Conservation (phyloP, 164 flowering plant genomes). For the Cinnamomum micranthum region DNA sequence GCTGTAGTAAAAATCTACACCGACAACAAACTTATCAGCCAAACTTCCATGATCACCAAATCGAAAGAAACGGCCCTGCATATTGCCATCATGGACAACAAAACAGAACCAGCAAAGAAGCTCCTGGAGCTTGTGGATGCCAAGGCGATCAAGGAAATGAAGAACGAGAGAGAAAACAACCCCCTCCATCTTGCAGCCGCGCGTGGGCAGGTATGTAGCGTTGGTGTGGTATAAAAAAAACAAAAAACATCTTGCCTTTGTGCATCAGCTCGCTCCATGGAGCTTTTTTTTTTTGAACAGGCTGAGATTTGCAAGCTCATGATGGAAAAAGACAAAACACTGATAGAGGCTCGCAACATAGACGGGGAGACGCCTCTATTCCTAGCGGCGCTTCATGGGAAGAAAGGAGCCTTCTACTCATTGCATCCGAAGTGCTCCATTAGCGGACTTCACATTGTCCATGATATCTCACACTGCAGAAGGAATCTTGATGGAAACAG, state of each 20-base stretch:
- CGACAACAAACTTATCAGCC: background rate
- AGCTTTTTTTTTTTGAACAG: too few species aligned
- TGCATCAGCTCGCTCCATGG: too few species aligned
- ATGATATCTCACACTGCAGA: constrained; percentile 6
- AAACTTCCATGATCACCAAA: background rate
- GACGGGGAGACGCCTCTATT: constrained; percentile 22
- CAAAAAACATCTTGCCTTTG: too few species aligned
- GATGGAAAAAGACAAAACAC: background rate
- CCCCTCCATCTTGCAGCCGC: constrained; percentile 24
- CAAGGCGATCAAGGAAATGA: background rate
- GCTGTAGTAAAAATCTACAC: background rate
- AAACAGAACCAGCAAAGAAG: constrained; percentile 11
- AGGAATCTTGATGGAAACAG: constrained; percentile 18
- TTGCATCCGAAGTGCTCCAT: background rate
- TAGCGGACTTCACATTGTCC: too few species aligned
- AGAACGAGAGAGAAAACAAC: constrained; percentile 21
- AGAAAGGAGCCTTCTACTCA: constrained; percentile 11
- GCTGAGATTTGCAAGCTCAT: constrained; percentile 11
- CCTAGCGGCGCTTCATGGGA: constrained; percentile 19
- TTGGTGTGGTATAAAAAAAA: too few species aligned
- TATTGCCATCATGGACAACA: constrained; percentile 22
- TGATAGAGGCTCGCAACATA: constrained; percentile 7
- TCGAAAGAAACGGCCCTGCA: constrained; percentile 31
- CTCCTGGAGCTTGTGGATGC: constrained; percentile 12
- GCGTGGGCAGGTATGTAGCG: constrained; percentile 8